phyloP scores from a whole-genome alignment of 768 basidiomycete species.

The Kwoniella heveanensis region DNA sequence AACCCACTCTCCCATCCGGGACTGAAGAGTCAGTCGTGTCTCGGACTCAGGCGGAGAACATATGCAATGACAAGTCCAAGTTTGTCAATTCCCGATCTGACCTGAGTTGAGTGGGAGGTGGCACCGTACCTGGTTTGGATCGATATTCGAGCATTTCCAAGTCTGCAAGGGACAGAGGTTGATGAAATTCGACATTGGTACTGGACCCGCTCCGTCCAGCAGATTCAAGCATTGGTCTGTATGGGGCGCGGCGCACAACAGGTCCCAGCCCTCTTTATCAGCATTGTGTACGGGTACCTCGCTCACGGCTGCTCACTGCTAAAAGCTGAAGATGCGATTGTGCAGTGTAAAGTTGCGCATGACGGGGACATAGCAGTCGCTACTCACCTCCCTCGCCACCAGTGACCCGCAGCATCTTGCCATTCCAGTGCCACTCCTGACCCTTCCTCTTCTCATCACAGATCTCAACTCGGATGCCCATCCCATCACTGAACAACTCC shows the following conservation, averaged over 20 bases:
- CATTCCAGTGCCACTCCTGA: slow-evolving; percentile 15
- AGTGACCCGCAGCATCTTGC: slow-evolving; percentile 2
- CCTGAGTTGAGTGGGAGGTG: too few species aligned
- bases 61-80: too few species aligned
- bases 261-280: not conserved
- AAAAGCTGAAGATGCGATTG: too few species aligned
- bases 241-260: too few species aligned
- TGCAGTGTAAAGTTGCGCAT: too few species aligned
- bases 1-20: too few species aligned
- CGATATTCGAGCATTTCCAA: slow-evolving; percentile 10
- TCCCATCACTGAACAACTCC: not conserved
- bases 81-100: not conserved
- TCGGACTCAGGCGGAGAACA: too few species aligned
- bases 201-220: not conserved
- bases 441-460: slow-evolving; percentile 2
- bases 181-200: slow-evolving; percentile 13
- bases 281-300: too few species aligned
- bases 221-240: slow-evolving; percentile 16
- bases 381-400: slow-evolving; percentile 2
- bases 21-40: too few species aligned
- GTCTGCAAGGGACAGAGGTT: slow-evolving; percentile 6
- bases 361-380: too few species aligned
- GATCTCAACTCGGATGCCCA: slow-evolving; percentile 2
- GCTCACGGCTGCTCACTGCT: too few species aligned
- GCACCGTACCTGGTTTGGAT: slow-evolving; percentile 6